Base-by-base conservation (phyloP, 2,329 filamentous ascomycete species). In the Diaporthe sp. region DNA sequence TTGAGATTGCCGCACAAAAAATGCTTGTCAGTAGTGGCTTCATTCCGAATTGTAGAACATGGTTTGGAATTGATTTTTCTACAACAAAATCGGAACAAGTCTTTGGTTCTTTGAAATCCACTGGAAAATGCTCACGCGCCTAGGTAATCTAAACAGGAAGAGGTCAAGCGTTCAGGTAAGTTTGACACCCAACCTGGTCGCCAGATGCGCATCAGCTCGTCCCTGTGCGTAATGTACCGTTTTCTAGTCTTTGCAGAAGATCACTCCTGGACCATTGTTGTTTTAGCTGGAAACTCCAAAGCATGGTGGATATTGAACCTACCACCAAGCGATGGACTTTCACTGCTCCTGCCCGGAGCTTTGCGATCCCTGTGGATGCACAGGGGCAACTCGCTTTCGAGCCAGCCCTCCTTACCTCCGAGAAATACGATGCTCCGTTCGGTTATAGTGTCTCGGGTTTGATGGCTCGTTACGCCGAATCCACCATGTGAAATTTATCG, bases 351-450 rank as follows among this genome's bases (percentile, higher is more conserved):
- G 12, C 37, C 37, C 58, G 58, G 58, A 61, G 58, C 42, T 61
- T 42, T 61, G 58, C 25, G 42, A 42, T 42, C 34, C 58, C 58
- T 44, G 37, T 39, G 37, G 22, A 19, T 61, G 58, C n/a, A 61
- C 44, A 60, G 57, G 57, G 57, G 57, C 34, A 15, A 60, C 34
- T 60, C 34, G 34, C 57, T 60, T 60, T 60, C 34, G 22, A 60
- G 22, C 34, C 34, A 61, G 31, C 58, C 58, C 31, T 25, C 22
- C 37, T 61, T 10, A 42, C 13, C 58, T 61, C 58, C 58, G 34
- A 7, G 58, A 22, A 42, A 6, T 25, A 28, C 37, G 37, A 61
- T 28, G 10, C 8, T 37, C 58, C 22, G 4, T 61, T 60, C 9
- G 17, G 57, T 25, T 25, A 39, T 42, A 22, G 34, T 42, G 22